These are phyloP conservation scores for Eucalyptus tenuipes DNA, from an alignment of 345 rosid genomes.

Conservation along the genomic window DNA sequence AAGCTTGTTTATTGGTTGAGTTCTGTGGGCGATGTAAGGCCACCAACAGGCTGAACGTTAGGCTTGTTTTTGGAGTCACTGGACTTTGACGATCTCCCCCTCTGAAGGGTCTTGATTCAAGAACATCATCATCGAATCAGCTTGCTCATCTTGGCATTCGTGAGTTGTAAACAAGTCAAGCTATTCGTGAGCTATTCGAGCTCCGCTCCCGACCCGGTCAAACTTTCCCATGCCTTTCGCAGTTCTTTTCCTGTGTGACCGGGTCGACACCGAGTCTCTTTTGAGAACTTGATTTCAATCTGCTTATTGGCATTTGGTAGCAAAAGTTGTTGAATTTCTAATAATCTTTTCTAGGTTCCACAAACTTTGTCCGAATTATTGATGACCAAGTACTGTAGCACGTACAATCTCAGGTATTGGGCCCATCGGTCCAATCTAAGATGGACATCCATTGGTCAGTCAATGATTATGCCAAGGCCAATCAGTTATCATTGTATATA, in stretches of 20 bases:
- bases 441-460: not conserved
- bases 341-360: not conserved
- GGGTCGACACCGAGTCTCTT: not conserved
- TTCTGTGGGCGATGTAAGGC: not conserved
- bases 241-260: not conserved
- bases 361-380: not conserved
- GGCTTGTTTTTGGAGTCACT: not conserved
- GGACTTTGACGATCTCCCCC: not conserved
- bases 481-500: not conserved
- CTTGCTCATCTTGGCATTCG: not conserved
- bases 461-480: not conserved
- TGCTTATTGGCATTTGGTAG: not conserved
- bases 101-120: not conserved
- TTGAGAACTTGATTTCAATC: not conserved
- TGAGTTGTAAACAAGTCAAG: not conserved
- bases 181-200: not conserved
- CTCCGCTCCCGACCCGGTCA: not conserved
- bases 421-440: not conserved
- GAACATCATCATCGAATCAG: not conserved
- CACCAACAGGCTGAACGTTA: not conserved
- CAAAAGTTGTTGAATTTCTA: not conserved
- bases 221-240: not conserved
- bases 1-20: not conserved
- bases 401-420: not conserved
- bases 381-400: not conserved